These are phyloP conservation scores for Apophysomyces elegans DNA, from an alignment of 371 early-diverging fungal species.

Conservation along the genomic window DNA sequence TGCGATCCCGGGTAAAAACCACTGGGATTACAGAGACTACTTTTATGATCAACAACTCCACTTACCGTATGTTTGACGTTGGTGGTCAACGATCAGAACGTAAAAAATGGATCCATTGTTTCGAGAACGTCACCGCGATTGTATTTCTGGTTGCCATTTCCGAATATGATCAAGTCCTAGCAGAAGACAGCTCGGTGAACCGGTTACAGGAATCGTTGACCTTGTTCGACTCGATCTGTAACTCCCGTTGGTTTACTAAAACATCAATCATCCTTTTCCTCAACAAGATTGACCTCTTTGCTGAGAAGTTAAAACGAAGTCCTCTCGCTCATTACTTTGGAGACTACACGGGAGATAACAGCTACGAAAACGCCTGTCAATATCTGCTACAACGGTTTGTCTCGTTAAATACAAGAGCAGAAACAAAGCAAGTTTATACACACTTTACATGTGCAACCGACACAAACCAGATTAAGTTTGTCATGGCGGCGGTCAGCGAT, in stretches of 20 bases:
- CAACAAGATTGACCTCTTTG: slow-evolving; percentile 85
- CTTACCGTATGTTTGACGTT: slow-evolving; percentile 92
- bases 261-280: slow-evolving; percentile 84
- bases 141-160: slow-evolving; percentile 93
- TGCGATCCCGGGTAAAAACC: slow-evolving; percentile 82
- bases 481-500: slow-evolving; percentile 77
- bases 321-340: slow-evolving; percentile 72
- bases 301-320: slow-evolving; percentile 65
- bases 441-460: slow-evolving; percentile 69
- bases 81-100: slow-evolving; percentile 93
- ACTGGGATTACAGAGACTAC: slow-evolving; percentile 89
- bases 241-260: slow-evolving; percentile 77
- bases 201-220: slow-evolving; percentile 66
- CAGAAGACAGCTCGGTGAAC: slow-evolving; percentile 90
- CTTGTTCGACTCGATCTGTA: slow-evolving; percentile 80
- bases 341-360: slow-evolving; percentile 72
- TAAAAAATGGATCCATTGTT: slow-evolving; percentile 95
- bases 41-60: slow-evolving; percentile 79
- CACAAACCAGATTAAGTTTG: slow-evolving; percentile 76
- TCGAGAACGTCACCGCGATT: slow-evolving; percentile 94
- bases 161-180: slow-evolving; percentile 93
- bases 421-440: slow-evolving; percentile 54
- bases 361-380: slow-evolving; percentile 65
- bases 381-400: slow-evolving; percentile 51
- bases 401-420: slow-evolving; percentile 42